Evolutionary conservation across 2,329 filamentous ascomycete species (phyloP).

Genomic region (Ophiostoma sp.): DNA sequence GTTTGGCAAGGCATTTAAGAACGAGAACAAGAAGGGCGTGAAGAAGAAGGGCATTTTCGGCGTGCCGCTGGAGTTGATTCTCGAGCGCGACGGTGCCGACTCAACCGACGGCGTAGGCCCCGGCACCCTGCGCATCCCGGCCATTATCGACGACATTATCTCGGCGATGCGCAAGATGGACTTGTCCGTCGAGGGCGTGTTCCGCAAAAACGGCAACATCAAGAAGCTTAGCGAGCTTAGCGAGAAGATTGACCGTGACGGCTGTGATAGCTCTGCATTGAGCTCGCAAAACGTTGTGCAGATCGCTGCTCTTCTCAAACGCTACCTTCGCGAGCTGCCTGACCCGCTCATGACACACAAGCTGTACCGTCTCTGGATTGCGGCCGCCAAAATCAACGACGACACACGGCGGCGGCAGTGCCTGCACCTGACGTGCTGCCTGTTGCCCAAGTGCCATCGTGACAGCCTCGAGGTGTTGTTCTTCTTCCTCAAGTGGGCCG

Average conservation of each 20-base stretch:
- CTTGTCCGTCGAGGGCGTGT: slow-evolving; percentile 96
- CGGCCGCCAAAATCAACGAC: slow-evolving; percentile 81
- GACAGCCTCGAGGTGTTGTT: slow-evolving; percentile 95
- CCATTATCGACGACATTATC: slow-evolving; percentile 91
- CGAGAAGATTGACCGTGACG: slow-evolving; percentile 78
- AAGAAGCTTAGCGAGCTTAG: slow-evolving; percentile 83
- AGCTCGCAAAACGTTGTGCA: slow-evolving; percentile 88
- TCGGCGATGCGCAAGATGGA: slow-evolving; percentile 98
- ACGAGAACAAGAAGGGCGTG: slow-evolving; percentile 66
- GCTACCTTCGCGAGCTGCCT: slow-evolving; percentile 88
- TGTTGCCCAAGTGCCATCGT: slow-evolving; percentile 85
- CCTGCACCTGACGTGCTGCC: slow-evolving; percentile 83
- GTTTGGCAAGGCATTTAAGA: slow-evolving; percentile 92
- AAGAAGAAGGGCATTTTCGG: slow-evolving; percentile 96
- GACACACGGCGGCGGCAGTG: slow-evolving; percentile 76
- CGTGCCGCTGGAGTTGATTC: slow-evolving; percentile 77
- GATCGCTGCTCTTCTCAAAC: slow-evolving; percentile 87
- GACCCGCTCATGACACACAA: slow-evolving; percentile 95
- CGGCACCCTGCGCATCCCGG: slow-evolving; percentile 81
- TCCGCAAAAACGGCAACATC: slow-evolving; percentile 98
- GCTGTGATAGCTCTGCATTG: slow-evolving; percentile 78
- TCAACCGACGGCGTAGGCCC: slow-evolving; percentile 97
- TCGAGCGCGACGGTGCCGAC: slow-evolving; percentile 90
- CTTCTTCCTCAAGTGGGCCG: slow-evolving; percentile 94
- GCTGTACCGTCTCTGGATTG: slow-evolving; percentile 83